Base-by-base conservation (phyloP, 1,139 yeast genomes). In the Pichia norvegensis region DNA sequence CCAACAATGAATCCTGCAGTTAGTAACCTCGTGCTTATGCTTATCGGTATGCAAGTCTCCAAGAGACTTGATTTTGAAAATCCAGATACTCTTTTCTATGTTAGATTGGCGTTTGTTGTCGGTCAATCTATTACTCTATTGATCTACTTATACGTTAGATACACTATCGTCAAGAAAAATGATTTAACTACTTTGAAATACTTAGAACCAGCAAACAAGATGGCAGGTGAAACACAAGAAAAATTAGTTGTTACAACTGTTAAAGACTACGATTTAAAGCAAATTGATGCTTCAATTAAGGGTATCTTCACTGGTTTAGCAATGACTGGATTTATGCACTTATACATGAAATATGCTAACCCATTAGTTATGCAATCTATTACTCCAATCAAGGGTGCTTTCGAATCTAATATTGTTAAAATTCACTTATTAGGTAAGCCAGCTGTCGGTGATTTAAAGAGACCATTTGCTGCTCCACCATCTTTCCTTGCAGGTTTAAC, bases 251-350 rank as follows among this genome's bases (percentile, higher is more conserved):
- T 90, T 54, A 88, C 97, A 59, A 88, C 97, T 46, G 88, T 88
- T 55, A 87, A 81, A 73, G 97, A 92, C 60, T 94, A 92, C 72
- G 99, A 92, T 67, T 76, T 87, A 65, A 76, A 80, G 65, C 97
- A 92, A 71, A 76, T 90, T 54, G 81, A 85, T 64, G 51, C 77
- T 44, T 82, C 87, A 53, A 77, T 90, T 67, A 86, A 85, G 70
- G 75, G 95, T 54, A 78, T 88, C 55, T 81, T 84, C 74, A 85
- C 94, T 56, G 86, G 95, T 53, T 67, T 88, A 60, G 97, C 95
- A 61, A 90, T 94, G 97, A 90, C 94, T 94, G 96, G 84, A 31
- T 85, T 92, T 80, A 90, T 92, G 97, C 98, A 92, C 69, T 61
- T 92, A 53, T 92, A 92, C 80, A 82, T 94, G 95, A 85, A 88